phyloP scores from a whole-genome alignment of 2,329 filamentous ascomycete species.

The Drechslerella stenobrocha region DNA sequence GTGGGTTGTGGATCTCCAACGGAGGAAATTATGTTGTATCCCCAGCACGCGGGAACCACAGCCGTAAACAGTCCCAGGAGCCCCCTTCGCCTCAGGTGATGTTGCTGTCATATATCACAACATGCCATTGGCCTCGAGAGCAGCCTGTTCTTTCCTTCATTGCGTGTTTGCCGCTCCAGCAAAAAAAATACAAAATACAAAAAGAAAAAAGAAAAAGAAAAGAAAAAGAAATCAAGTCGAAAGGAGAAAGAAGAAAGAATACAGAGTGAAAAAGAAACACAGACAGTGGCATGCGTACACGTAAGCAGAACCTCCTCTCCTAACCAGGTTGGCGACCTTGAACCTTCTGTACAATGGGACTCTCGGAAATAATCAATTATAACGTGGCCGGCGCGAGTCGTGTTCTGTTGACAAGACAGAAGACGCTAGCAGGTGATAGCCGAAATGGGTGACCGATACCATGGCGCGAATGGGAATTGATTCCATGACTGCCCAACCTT shows the following conservation, averaged over 20 bases:
- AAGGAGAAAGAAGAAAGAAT: background rate
- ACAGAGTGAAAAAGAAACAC: background rate
- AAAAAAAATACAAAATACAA: background rate
- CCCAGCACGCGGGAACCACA: slow-evolving; percentile 46
- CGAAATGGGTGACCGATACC: slow-evolving; percentile 47
- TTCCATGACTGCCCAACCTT: slow-evolving; percentile 36
- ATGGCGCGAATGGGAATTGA: slow-evolving; percentile 45
- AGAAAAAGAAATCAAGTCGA: slow-evolving; percentile 3
- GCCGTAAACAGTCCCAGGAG: slow-evolving; percentile 21
- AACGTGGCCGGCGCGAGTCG: slow-evolving; percentile 36
- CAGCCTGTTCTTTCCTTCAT: slow-evolving; percentile 15
- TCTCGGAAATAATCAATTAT: slow-evolving; percentile 44
- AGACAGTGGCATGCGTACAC: too few species aligned
- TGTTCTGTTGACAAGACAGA: slow-evolving; percentile 30
- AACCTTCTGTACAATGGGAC: slow-evolving; percentile 19
- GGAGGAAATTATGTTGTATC: slow-evolving; percentile 43
- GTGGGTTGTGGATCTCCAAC: slow-evolving; percentile 42
- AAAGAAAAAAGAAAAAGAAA: too few species aligned
- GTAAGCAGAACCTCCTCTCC: background rate
- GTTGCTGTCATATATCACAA: slow-evolving; percentile 14
- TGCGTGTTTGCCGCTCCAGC: slow-evolving; percentile 34
- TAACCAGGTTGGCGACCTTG: slow-evolving; percentile 21
- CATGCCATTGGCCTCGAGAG: slow-evolving; percentile 15
- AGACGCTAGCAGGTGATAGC: slow-evolving; percentile 45
- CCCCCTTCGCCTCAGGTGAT: slow-evolving; percentile 48